Base-by-base conservation (phyloP, 352 stramenopile genomes). In the Globisporangium viniferum region DNA sequence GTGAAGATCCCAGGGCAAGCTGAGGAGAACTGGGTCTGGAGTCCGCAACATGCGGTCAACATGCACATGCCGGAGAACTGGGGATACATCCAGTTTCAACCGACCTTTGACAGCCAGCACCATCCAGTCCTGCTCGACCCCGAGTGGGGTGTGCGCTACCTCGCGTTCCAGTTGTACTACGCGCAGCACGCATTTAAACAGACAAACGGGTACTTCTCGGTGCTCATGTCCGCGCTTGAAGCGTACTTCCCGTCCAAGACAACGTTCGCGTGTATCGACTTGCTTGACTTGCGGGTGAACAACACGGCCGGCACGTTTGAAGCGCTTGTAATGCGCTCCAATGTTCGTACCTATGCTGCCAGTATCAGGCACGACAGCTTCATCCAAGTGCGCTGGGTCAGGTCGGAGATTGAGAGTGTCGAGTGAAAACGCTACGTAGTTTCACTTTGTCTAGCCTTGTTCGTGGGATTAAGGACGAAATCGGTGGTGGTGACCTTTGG, bases 41-140 rank as follows among this genome's bases (percentile, higher is more conserved):
- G 85, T 73, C 69, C 86, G 14, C 91, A 97, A 77, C 79, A 89
- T 44, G 78, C 78, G 2, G 79, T 97, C 24, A 70, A 87, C 41
- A 97, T 97, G 91, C 91, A 97, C 74, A 78, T 85, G 15, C 91
- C 91, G 12, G 90, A 97, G 75, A 81, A 82, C 70, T 97, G 91
- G 91, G 91, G 91, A 20, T 97, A 95, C 62, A 63, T 97, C 51
- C 76, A 92, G n/a, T 96, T 97, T 65, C 75, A 73, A 0, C 66
- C 73, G 48, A 62, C 9, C 3, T 70, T 62, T 5, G 59, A 66
- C 8, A 36, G n/a, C n/a, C n/a, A 20, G 39, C 39, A 9, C 20
- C 39, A 46, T 46, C 39, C 39, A 20, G 73, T 88, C 18, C 63
- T 75, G 3, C 39, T 76, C 22, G 84, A 91, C 56, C 72, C 67